Conservation (phyloP, 768 basidiomycete species). For the Suillus bovinus region DNA sequence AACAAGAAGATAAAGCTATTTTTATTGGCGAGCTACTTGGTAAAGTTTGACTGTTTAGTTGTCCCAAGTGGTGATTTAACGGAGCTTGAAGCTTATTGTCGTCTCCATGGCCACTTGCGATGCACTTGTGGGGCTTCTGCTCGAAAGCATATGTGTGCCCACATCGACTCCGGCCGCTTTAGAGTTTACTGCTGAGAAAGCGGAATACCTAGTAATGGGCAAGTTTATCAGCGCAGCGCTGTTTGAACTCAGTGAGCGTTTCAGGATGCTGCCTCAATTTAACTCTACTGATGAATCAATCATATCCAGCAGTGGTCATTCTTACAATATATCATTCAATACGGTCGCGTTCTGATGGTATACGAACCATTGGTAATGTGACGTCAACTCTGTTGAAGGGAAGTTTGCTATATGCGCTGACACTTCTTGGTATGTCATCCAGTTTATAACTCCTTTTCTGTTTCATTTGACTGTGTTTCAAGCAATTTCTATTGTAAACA, state of each 20-base stretch:
- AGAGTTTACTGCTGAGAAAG: conserved; percentile 1
- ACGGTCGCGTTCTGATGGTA: neutral
- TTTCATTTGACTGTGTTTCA: neutral
- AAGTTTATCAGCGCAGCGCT: conserved; percentile 12
- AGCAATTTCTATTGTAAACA: conserved; percentile 11
- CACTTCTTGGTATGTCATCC: conserved; percentile 11
- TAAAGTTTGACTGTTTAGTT: neutral
- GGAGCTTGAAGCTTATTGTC: conserved; percentile 1
- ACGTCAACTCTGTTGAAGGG: conserved; percentile 8
- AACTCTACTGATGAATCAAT: neutral
- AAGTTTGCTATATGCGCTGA: conserved; percentile 14
- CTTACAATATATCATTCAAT: conserved; percentile 6
- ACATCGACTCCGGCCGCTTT: neutral
- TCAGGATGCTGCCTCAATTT: neutral
- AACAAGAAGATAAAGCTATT: neutral
- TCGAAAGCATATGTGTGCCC: conserved; percentile 8
- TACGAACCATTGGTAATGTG: neutral
- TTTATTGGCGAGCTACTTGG: conserved; percentile 9
- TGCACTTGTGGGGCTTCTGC: conserved; percentile 2
- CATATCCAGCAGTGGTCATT: conserved; percentile 4
- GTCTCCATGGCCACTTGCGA: conserved; percentile 11
- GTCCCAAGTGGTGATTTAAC: neutral
- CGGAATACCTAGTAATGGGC: conserved; percentile 10
- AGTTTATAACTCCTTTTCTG: neutral
- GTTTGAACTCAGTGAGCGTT: conserved; percentile 14